Conservation (phyloP, 495 filamentous ascomycete genomes). For the Chlorociboria aeruginascens region DNA sequence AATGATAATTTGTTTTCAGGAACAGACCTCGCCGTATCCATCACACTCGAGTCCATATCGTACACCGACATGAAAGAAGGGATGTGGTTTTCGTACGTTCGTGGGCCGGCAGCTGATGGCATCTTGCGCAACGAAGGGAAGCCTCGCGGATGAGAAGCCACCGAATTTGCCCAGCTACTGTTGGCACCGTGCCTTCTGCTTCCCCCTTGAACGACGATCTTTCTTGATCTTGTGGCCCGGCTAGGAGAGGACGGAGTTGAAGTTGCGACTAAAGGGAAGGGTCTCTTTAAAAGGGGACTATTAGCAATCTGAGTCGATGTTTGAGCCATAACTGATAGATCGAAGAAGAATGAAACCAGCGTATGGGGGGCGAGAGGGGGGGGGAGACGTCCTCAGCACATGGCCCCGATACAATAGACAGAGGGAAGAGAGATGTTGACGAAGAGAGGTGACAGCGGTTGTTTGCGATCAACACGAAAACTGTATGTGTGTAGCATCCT, state of each 20-base stretch:
- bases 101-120: conserved; percentile 39
- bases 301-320: conserved; percentile 14
- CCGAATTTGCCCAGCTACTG: neutral
- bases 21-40: conserved; percentile 24
- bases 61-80: conserved; percentile 65
- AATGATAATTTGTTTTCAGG: conserved; percentile 7
- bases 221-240: conserved; percentile 1
- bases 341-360: neutral
- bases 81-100: conserved; percentile 52
- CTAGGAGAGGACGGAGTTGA: conserved; percentile 1
- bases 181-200: conserved; percentile 6
- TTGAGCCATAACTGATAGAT: conserved; percentile 2
- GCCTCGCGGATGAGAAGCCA: conserved; percentile 16
- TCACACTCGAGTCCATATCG: conserved; percentile 34
- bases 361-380: no score
- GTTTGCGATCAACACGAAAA: conserved; percentile 1
- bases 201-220: neutral
- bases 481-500: neutral
- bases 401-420: conserved; percentile 6
- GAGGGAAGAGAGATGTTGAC: neutral
- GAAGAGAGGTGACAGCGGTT: conserved; percentile 1
- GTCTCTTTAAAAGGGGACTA: conserved; percentile 14
- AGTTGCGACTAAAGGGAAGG: conserved; percentile 5
- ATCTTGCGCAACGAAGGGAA: conserved; percentile 18
- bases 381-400: neutral